Conservation (phyloP, 345 rosid species). For the Lepidium didymum region DNA sequence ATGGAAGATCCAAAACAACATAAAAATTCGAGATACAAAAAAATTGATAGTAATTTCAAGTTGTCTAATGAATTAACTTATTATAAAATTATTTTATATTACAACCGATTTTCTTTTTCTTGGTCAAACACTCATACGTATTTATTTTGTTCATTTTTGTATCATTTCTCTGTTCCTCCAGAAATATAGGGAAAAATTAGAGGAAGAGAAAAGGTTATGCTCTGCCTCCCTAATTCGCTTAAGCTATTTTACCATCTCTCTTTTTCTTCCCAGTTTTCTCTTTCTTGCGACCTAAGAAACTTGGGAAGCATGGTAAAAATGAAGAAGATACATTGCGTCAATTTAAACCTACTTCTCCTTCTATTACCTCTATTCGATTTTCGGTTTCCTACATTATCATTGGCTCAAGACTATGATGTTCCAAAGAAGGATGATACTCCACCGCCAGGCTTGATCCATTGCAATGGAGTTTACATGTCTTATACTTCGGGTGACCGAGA, state of each 20-base stretch:
- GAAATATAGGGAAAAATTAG: slow-evolving; percentile 18
- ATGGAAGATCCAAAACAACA: neutral
- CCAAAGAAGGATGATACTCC: slow-evolving; percentile 16
- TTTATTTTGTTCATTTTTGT: neutral
- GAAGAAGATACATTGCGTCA: slow-evolving; percentile 19
- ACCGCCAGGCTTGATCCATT: slow-evolving; percentile 45
- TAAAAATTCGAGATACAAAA: neutral
- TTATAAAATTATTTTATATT: no score
- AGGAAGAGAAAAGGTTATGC: slow-evolving; percentile 31
- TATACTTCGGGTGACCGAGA: slow-evolving; percentile 51
- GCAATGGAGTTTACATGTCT: slow-evolving; percentile 66
- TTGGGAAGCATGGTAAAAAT: slow-evolving; percentile 7
- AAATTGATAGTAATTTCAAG: neutral
- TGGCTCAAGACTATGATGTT: slow-evolving; percentile 44
- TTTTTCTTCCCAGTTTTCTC: slow-evolving; percentile 7
- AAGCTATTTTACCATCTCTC: slow-evolving; percentile 12
- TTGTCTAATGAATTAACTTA: no score
- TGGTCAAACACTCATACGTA: no score
- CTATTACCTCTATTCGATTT: slow-evolving; percentile 6
- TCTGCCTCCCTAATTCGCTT: slow-evolving; percentile 20
- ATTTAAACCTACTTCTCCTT: slow-evolving; percentile 11
- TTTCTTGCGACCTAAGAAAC: slow-evolving; percentile 25
- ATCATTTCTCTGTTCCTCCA: slow-evolving; percentile 10
- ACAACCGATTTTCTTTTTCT: no score
- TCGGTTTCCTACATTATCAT: slow-evolving; percentile 7